These are phyloP conservation scores for Phytopythium sindhum DNA, from an alignment of 352 stramenopile species.

Conservation along the genomic window DNA sequence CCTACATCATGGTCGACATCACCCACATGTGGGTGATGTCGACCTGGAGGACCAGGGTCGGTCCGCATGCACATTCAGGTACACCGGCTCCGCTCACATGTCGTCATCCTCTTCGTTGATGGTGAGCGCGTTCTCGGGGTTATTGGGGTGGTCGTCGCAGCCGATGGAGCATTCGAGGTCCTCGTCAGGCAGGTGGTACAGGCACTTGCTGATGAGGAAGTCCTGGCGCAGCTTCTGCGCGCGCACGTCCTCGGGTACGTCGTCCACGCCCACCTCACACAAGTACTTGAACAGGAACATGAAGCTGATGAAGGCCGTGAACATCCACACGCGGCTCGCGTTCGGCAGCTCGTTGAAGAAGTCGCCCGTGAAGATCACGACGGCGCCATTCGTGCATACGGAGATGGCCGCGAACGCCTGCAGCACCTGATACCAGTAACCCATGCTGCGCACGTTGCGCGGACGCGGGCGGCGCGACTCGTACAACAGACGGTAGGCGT, in stretches of 20 bases:
- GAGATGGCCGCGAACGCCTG: slow-evolving; percentile 88
- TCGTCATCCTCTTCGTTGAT: slow-evolving; percentile 62
- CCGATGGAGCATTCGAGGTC: slow-evolving; percentile 37
- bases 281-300: slow-evolving; percentile 88
- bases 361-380: slow-evolving; percentile 91
- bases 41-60: too few relatives aligned
- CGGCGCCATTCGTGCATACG: slow-evolving; percentile 91
- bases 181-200: slow-evolving; percentile 84
- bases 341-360: slow-evolving; percentile 63
- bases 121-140: slow-evolving; percentile 40
- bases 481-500: slow-evolving; percentile 83
- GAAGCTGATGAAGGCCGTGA: slow-evolving; percentile 67
- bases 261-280: slow-evolving; percentile 68
- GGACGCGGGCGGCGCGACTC: slow-evolving; percentile 79
- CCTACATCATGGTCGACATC: too few relatives aligned
- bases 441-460: slow-evolving; percentile 84
- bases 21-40: too few relatives aligned
- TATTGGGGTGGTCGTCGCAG: slow-evolving; percentile 24
- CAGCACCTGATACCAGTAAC: slow-evolving; percentile 91
- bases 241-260: slow-evolving; percentile 64
- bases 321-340: slow-evolving; percentile 68
- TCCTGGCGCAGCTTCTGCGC: slow-evolving; percentile 77
- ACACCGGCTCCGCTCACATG: slow-evolving; percentile 5
- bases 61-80: background rate
- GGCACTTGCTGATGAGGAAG: slow-evolving; percentile 85